Conservation (phyloP, 2,329 filamentous ascomycete species). For the Botrytis paeoniae region DNA sequence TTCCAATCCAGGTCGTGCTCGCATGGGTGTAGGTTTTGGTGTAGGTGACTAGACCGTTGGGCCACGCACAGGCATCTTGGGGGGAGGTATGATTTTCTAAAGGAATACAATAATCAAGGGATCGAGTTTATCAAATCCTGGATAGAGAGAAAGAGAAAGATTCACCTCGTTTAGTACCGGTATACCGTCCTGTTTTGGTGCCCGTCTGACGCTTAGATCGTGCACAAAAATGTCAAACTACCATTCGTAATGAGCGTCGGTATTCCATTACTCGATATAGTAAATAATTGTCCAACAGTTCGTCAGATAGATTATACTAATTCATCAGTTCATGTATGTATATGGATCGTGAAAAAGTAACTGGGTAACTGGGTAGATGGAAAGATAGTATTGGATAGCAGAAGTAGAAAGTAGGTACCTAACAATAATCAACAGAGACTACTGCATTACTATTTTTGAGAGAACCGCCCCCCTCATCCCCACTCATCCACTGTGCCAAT, state of each 20-base stretch:
- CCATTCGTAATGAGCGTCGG: background rate
- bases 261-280: background rate
- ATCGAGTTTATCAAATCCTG: conserved; percentile 7
- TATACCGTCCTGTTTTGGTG: background rate
- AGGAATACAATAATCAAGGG: conserved; percentile 10
- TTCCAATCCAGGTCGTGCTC: conserved; percentile 4
- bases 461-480: background rate
- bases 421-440: background rate
- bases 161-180: background rate
- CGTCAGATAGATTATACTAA: background rate
- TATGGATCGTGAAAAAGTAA: background rate
- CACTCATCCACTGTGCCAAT: background rate
- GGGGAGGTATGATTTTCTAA: background rate
- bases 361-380: background rate
- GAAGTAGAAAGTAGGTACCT: background rate
- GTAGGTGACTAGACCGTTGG: conserved; percentile 11
- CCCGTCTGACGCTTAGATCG: background rate
- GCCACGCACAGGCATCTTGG: conserved; percentile 11
- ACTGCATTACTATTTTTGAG: conserved; percentile 3
- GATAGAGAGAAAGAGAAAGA: background rate
- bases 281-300: background rate
- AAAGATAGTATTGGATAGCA: background rate
- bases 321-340: background rate
- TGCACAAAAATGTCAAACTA: background rate
- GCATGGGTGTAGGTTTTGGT: conserved; percentile 12